phyloP scores from a whole-genome alignment of 2,329 filamentous ascomycete genomes.

The Pseudogymnoascus sp. region DNA sequence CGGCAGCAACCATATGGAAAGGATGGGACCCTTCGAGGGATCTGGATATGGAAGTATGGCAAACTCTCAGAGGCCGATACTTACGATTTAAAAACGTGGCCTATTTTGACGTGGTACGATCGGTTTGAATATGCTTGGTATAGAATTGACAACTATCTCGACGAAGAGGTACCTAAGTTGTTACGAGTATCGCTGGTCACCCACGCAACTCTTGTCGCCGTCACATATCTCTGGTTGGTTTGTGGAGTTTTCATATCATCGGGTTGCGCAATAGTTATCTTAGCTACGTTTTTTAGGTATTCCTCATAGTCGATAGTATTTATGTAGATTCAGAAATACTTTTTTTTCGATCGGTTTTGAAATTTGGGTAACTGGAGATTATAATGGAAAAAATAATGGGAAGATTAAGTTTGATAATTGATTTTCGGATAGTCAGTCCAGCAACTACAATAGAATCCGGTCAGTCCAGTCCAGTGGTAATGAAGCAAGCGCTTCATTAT shows the following conservation, averaged over 20 bases:
- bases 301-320: neutral
- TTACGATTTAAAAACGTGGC: neutral
- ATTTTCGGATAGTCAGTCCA: neutral
- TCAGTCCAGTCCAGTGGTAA: neutral
- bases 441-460: too few relatives aligned
- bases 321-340: neutral
- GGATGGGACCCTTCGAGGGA: neutral
- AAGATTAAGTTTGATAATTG: neutral
- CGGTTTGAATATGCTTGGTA: neutral
- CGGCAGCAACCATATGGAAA: neutral
- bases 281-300: neutral
- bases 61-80: neutral
- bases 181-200: neutral
- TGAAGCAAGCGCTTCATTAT: conserved; percentile 3
- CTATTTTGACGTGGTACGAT: neutral
- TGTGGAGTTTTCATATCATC: neutral
- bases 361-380: neutral
- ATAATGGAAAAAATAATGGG: too few relatives aligned
- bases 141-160: neutral
- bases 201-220: neutral
- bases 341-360: neutral
- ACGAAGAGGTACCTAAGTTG: neutral
- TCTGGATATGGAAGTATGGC: neutral
- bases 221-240: neutral
- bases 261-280: neutral